Conservation (phyloP, 352 stramenopile species). For the Pythium periplocum region DNA sequence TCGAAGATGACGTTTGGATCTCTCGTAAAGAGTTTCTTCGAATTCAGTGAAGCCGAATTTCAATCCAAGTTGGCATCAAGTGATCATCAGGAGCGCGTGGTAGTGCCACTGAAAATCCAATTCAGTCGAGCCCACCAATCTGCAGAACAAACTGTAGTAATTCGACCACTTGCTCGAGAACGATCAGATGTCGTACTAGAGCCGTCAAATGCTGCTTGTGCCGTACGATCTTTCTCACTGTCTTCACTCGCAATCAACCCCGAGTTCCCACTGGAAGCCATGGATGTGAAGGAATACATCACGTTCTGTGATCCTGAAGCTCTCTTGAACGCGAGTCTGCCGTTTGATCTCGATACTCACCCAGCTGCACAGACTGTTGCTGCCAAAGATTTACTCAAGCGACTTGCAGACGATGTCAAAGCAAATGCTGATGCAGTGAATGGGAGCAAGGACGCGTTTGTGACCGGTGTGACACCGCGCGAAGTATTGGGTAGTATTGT, state of each 20-base stretch:
- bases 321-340: constrained; percentile 48
- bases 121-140: constrained; percentile 53
- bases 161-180: constrained; percentile 9
- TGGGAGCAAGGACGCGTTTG: constrained; percentile 68
- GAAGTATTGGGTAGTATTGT: constrained; percentile 25
- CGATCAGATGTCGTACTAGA: constrained; percentile 29
- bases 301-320: constrained; percentile 68
- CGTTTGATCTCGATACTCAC: constrained; percentile 91
- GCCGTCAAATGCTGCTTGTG: constrained; percentile 80
- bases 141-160: constrained; percentile 22
- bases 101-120: constrained; percentile 56
- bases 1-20: constrained; percentile 74
- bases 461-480: constrained; percentile 51
- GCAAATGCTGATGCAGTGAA: constrained; percentile 74
- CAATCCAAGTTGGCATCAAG: constrained; percentile 46
- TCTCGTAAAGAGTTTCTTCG: constrained; percentile 82
- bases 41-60: constrained; percentile 67
- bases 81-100: constrained; percentile 44
- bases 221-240: constrained; percentile 25
- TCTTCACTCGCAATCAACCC: constrained; percentile 43
- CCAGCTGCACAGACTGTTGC: constrained; percentile 89
- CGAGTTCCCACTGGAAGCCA: constrained; percentile 63
- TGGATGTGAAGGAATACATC: constrained; percentile 66
- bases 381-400: constrained; percentile 91
- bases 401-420: constrained; percentile 91